Percentiles rank a stretch among this genome's conserved stretches.
Conservation (phyloP, 2,329 filamentous ascomycete species). For the Penicillium olsonii region DNA sequence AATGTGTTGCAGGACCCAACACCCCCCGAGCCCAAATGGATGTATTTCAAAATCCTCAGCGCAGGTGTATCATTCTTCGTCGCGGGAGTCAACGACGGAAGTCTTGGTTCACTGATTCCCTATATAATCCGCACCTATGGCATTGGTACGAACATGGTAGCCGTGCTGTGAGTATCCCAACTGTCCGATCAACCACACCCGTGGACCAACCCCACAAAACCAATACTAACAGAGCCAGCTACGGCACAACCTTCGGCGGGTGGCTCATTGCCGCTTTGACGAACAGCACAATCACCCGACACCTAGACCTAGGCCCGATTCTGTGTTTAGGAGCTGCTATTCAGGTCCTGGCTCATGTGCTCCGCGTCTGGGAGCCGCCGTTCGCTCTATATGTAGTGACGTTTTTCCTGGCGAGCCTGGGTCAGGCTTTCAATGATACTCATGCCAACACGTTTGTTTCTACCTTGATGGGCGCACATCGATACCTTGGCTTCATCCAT, state of each 20-base stretch:
- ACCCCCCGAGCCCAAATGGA: slow-evolving; percentile 14
- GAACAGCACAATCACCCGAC: slow-evolving; percentile 50
- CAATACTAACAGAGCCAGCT: slow-evolving; percentile 35
- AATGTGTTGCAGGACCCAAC: neutral
- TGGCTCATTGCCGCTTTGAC: slow-evolving; percentile 62
- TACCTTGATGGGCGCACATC: slow-evolving; percentile 53
- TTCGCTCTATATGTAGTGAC: slow-evolving; percentile 60
- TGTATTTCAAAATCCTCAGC: slow-evolving; percentile 53
- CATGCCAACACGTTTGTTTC: slow-evolving; percentile 65
- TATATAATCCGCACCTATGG: slow-evolving; percentile 61
- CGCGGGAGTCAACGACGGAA: slow-evolving; percentile 66
- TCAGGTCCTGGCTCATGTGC: slow-evolving; percentile 49
- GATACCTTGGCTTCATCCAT: slow-evolving; percentile 65
- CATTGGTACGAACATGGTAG: slow-evolving; percentile 55
- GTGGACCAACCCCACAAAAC: neutral
- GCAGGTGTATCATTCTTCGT: slow-evolving; percentile 66
- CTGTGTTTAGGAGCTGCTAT: slow-evolving; percentile 58
- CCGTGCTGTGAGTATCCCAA: slow-evolving; percentile 47
- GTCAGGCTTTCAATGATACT: slow-evolving; percentile 65
- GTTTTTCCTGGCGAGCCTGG: slow-evolving; percentile 60
- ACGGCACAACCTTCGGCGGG: slow-evolving; percentile 59
- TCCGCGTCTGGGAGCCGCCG: slow-evolving; percentile 59
- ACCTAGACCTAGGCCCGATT: slow-evolving; percentile 59
- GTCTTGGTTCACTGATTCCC: slow-evolving; percentile 63
- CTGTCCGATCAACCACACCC: neutral